Base-by-base conservation (phyloP, 192 early-diverging fungal species). In the Piromyces sp. region DNA sequence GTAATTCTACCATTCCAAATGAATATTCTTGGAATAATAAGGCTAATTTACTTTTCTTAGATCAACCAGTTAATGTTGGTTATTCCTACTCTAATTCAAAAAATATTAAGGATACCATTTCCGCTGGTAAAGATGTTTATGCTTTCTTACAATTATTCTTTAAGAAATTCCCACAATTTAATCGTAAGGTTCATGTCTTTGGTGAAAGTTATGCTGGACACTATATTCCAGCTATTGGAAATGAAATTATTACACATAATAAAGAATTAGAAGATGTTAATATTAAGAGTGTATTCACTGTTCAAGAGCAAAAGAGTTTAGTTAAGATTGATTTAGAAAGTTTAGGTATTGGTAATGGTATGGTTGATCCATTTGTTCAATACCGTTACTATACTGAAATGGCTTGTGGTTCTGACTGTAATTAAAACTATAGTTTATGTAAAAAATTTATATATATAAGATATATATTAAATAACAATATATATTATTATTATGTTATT, bases 81-180 rank as follows among this genome's bases (percentile, higher is more conserved):
- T 38, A 36, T 29, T 80, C 80, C 0, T 38, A 38, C 11, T 80
- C 80, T 38, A 11, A 80, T 5, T 29, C n/a, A 1, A 88, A 88
- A 79, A 87, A 90, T 28, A 94, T 95, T 30, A 87, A 86, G 81
- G 93, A 90, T 84, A 93, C 93, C 26, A 86, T 90, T 19, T 89
- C 91, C 28, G 94, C 96, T 0, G 96, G 95, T 80, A 88, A 90
- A 78, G 95, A 96, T 84, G 93, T 96, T 22, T 96, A 97, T 84
- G 94, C 91, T 79, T 96, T 99, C 83, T 87, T 99, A 51, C 96
- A 95, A 87, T 88, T 98, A 30, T 95, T 98, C 89, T 93, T 97
- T 82, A 84, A 92, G 81, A 90, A 92, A 82, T 95, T 95, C 90
- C 89, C 91, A n/a, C 83, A 97, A 86, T 98, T 91, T 17, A 80